Evolutionary conservation across 202 grass and related monocot genomes (phyloP).

Genomic region (Zizania palustris): DNA sequence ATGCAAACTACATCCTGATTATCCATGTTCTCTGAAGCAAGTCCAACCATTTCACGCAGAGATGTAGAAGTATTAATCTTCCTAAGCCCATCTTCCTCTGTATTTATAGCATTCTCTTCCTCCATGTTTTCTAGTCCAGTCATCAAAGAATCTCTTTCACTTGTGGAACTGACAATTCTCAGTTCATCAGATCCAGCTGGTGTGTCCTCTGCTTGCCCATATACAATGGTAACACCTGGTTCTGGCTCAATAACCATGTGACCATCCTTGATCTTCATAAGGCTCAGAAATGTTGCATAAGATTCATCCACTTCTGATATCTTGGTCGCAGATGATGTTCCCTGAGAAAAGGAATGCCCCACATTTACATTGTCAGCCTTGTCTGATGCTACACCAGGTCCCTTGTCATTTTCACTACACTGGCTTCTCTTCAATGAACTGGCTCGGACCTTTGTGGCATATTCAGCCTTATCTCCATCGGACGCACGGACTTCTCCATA

Average conservation of each 20-base stretch:
- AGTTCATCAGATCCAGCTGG: conserved; percentile 32
- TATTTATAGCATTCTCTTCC: neutral
- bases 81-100: conserved; percentile 19
- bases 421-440: conserved; percentile 6
- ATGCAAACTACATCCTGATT: conserved; percentile 30
- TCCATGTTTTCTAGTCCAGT: conserved; percentile 28
- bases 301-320: conserved; percentile 45
- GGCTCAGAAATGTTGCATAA: conserved; percentile 60
- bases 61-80: conserved; percentile 3
- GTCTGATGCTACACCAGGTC: conserved; percentile 11
- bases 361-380: conserved; percentile 24
- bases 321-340: conserved; percentile 21
- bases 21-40: conserved; percentile 31
- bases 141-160: neutral
- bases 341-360: neutral
- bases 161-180: conserved; percentile 17
- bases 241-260: conserved; percentile 63
- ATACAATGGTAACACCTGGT: conserved; percentile 51
- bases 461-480: conserved; percentile 8
- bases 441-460: neutral
- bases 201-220: conserved; percentile 50
- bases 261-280: conserved; percentile 64
- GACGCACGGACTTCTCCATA: conserved; percentile 48
- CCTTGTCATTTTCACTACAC: neutral
- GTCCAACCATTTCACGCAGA: conserved; percentile 29